Evolutionary conservation across 1,139 yeast species (phyloP), one percentile per base, ranked within the genome.

Genomic region (Hansenula sp.): DNA sequence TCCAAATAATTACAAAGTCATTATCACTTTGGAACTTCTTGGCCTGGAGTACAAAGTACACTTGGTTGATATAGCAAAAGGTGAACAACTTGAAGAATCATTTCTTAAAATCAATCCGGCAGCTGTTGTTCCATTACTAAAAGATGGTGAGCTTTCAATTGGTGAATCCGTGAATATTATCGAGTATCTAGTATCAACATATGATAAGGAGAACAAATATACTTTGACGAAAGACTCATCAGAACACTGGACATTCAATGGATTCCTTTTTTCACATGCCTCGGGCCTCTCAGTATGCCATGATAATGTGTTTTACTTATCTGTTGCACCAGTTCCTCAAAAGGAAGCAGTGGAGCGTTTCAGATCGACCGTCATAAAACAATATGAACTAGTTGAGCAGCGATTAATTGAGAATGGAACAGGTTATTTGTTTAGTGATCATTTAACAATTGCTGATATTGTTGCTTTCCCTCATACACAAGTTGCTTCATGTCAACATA

Each of bases 351-450:
- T 39, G 12, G 19, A 24, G 2, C 13, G 4, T 13, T 18, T 39
- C 4, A 25, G 19, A 17, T 3, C 16, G n/a, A 13, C 11, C 18
- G 21, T 33, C 16, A 16, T 7, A 5, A 25, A 16, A 27, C 17
- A 13, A 5, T 40, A 40, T 19, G 18, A 9, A 4, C 67, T 61
- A 44, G 62, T 77, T 49, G 78, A 77, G 45, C 53, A 53, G 17
- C 62, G 61, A 39, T 59, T 77, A 48, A 62, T 60, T 34, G 57
- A 58, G 39, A 68, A 70, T 40, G 75, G 70, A 21, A 66, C 76
- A 5, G 79, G 79, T 0, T 77, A 57, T 55, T 70, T 72, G 52
- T 74, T 71, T 8, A 76, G 76, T 2, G 60, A 68, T 47, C 62
- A 61, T 44, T 60, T 72, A 44, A 62, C 72, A 2, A 75, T 65